phyloP scores from a whole-genome alignment of 768 basidiomycete species.

The Ramaria rubella region DNA sequence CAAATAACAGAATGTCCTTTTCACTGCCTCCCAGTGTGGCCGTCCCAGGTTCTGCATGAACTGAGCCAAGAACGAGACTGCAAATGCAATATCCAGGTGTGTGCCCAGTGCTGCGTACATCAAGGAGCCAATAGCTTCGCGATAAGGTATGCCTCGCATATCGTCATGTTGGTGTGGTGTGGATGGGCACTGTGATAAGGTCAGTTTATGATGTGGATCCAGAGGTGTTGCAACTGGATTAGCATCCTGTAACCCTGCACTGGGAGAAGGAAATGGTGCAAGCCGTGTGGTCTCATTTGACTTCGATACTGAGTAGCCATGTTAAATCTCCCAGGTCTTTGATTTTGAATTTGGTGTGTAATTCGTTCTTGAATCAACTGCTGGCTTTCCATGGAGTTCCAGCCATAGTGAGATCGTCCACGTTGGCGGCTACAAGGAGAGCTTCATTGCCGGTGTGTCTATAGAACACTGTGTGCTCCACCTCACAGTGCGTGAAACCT shows the following conservation, averaged over 20 bases:
- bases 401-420: constrained; percentile 27
- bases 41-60: constrained; percentile 2
- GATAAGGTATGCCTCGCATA: neutral
- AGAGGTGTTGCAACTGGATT: neutral
- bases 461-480: neutral
- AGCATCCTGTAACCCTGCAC: neutral
- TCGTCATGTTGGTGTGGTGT: neutral
- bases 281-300: neutral
- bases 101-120: constrained; percentile 21
- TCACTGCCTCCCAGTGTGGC: constrained; percentile 30
- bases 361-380: constrained; percentile 22
- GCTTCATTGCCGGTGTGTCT: neutral
- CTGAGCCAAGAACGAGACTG: constrained; percentile 11
- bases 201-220: constrained; percentile 13
- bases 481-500: neutral
- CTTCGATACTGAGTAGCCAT: constrained; percentile 2
- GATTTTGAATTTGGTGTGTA: constrained; percentile 13
- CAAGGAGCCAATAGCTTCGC: constrained; percentile 16
- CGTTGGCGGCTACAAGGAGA: constrained; percentile 27
- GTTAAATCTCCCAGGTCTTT: neutral
- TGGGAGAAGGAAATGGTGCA: constrained; percentile 2
- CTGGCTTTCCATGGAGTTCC: constrained; percentile 12
- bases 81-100: constrained; percentile 14
- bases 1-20: constrained; percentile 37
- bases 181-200: neutral